A percentile compares a stretch with the other conserved stretches of the same genome.
Evolutionary conservation across 2,329 filamentous ascomycete genomes (phyloP).

Genomic region (Fusarium guadeloupense): DNA sequence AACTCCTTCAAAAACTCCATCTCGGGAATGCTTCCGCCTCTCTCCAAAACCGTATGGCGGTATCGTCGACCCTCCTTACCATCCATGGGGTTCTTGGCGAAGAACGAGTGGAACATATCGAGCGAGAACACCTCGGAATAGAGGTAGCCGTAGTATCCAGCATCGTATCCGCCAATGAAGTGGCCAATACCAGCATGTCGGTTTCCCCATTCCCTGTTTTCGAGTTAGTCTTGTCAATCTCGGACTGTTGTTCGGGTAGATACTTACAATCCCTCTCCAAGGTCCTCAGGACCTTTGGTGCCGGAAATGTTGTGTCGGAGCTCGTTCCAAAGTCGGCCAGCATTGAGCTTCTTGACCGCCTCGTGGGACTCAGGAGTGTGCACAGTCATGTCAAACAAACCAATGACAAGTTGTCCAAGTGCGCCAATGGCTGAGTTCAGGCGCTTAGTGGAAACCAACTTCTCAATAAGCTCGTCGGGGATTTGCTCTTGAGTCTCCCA

Average conservation of each 20-base stretch:
- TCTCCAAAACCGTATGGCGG: slow-evolving; percentile 79
- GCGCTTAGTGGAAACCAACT: slow-evolving; percentile 79
- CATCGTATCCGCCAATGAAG: slow-evolving; percentile 85
- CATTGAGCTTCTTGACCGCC: slow-evolving; percentile 72
- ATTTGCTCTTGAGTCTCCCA: slow-evolving; percentile 76
- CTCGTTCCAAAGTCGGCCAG: slow-evolving; percentile 75
- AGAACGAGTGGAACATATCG: slow-evolving; percentile 87
- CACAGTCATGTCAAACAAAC: slow-evolving; percentile 84
- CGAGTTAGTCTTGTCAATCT: slow-evolving; percentile 40
- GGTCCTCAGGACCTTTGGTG: slow-evolving; percentile 76
- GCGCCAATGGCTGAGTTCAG: slow-evolving; percentile 84
- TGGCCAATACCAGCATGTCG: slow-evolving; percentile 85
- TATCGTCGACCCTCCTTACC: slow-evolving; percentile 77
- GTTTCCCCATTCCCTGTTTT: slow-evolving; percentile 72
- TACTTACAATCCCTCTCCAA: slow-evolving; percentile 65
- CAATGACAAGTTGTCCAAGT: slow-evolving; percentile 80
- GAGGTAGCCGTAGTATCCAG: slow-evolving; percentile 81
- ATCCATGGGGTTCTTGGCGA: slow-evolving; percentile 82
- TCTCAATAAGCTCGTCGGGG: slow-evolving; percentile 77
- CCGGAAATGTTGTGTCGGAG: slow-evolving; percentile 76
- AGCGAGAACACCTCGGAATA: slow-evolving; percentile 82
- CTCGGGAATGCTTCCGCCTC: slow-evolving; percentile 81
- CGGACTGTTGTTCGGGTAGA: neutral
- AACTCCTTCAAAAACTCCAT: slow-evolving; percentile 84
- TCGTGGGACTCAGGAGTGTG: slow-evolving; percentile 76